Conservation (phyloP, 257 asterid species). For the Gentiana straminea region DNA sequence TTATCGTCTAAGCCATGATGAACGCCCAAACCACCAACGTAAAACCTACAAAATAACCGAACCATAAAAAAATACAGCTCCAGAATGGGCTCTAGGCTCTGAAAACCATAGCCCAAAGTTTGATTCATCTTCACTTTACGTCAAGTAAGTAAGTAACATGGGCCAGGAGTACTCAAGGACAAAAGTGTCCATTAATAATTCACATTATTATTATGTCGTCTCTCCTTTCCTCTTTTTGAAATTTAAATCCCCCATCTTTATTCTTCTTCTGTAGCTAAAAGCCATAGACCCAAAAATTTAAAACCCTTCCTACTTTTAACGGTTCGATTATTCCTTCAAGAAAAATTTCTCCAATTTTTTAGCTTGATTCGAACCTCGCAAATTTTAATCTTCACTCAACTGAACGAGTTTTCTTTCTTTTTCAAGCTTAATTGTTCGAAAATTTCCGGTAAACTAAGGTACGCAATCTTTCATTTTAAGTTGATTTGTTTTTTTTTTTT, state of each 20-base stretch:
- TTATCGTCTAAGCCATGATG: too few species aligned
- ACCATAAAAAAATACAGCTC: too few species aligned
- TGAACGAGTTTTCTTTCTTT: background rate
- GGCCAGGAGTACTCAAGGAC: too few species aligned
- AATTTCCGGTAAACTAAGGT: too few species aligned
- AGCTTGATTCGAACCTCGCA: background rate
- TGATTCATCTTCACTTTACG: too few species aligned
- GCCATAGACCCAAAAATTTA: conserved; percentile 1
- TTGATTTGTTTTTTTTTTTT: background rate
- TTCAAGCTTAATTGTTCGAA: background rate
- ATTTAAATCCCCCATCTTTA: conserved; percentile 5
- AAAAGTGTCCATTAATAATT: background rate
- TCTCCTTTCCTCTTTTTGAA: conserved; percentile 18
- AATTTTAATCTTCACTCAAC: too few species aligned
- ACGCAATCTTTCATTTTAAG: background rate
- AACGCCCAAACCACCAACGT: too few species aligned
- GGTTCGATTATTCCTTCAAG: conserved; percentile 23
- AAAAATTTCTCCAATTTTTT: conserved; percentile 5
- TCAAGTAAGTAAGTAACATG: too few species aligned
- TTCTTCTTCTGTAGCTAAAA: background rate
- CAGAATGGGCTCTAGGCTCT: too few species aligned
- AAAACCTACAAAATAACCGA: too few species aligned
- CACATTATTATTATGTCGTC: background rate
- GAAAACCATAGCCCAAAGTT: too few species aligned
- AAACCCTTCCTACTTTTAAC: conserved; percentile 17